phyloP scores from a whole-genome alignment of 345 rosid genomes.

The Eucalyptus marginata region DNA sequence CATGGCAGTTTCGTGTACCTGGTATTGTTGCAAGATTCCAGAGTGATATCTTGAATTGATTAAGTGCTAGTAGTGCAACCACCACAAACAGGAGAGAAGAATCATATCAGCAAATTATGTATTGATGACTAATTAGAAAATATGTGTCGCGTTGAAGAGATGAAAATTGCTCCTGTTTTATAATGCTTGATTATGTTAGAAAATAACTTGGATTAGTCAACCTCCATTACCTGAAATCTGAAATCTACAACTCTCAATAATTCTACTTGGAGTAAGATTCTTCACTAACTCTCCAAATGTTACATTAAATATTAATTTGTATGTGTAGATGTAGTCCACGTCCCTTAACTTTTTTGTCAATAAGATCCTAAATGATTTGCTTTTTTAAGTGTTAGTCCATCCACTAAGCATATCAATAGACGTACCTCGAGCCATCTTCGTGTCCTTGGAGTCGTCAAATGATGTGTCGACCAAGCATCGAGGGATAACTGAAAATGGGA shows the following conservation, averaged over 20 bases:
- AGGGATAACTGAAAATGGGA: not conserved
- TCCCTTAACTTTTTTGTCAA: not conserved
- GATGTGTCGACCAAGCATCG: not conserved
- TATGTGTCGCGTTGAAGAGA: fast-evolving
- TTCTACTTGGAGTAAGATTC: no score
- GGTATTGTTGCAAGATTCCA: not conserved
- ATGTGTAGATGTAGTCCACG: no score
- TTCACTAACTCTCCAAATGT: no score
- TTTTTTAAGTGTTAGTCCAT: not conserved
- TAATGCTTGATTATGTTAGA: not conserved
- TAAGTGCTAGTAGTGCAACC: not conserved
- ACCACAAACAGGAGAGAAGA: not conserved
- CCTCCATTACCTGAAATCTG: not conserved
- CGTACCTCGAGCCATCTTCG: not conserved
- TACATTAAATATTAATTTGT: no score
- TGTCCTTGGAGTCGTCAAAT: not conserved
- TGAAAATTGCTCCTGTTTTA: not conserved
- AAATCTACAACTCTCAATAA: not conserved
- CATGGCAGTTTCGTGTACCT: not conserved
- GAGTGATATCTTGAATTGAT: not conserved
- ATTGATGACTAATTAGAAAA: not conserved
- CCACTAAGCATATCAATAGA: not conserved
- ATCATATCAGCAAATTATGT: not conserved
- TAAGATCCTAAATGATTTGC: not conserved
- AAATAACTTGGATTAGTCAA: not conserved